These are phyloP conservation scores for Scedosporium apiospermum DNA, from an alignment of 2,329 filamentous ascomycete genomes.

Conservation along the genomic window DNA sequence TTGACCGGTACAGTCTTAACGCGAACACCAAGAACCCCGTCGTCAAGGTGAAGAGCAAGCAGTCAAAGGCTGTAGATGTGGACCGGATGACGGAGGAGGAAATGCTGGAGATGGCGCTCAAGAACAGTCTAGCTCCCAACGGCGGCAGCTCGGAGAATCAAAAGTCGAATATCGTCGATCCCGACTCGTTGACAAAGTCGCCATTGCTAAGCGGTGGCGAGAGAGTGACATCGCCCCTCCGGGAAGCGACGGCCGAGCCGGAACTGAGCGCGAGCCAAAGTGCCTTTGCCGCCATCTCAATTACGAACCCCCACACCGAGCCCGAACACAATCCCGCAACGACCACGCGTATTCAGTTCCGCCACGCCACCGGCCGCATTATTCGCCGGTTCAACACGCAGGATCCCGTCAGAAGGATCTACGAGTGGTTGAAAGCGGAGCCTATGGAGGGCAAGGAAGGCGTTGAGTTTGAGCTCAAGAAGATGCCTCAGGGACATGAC, in stretches of 20 bases:
- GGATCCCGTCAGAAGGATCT: conserved; percentile 74
- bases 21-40: conserved; percentile 89
- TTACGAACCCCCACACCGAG: conserved; percentile 65
- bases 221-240: conserved; percentile 24
- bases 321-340: conserved; percentile 60
- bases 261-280: conserved; percentile 18
- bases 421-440: conserved; percentile 92
- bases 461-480: conserved; percentile 76
- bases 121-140: conserved; percentile 64
- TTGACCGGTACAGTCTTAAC: conserved; percentile 91
- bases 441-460: conserved; percentile 73
- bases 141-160: conserved; percentile 21
- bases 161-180: conserved; percentile 58
- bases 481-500: conserved; percentile 69
- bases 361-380: conserved; percentile 72
- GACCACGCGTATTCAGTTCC: conserved; percentile 86
- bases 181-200: conserved; percentile 76
- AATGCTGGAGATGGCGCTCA: conserved; percentile 88
- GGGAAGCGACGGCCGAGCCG: conserved; percentile 17
- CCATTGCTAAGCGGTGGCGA: conserved; percentile 30
- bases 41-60: conserved; percentile 64
- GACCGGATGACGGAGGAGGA: conserved; percentile 93
- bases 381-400: conserved; percentile 74
- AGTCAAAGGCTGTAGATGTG: conserved; percentile 61
- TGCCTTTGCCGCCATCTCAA: conserved; percentile 63